These are phyloP conservation scores for Fusarium compactum DNA, from an alignment of 2,329 filamentous ascomycete species.

Conservation along the genomic window DNA sequence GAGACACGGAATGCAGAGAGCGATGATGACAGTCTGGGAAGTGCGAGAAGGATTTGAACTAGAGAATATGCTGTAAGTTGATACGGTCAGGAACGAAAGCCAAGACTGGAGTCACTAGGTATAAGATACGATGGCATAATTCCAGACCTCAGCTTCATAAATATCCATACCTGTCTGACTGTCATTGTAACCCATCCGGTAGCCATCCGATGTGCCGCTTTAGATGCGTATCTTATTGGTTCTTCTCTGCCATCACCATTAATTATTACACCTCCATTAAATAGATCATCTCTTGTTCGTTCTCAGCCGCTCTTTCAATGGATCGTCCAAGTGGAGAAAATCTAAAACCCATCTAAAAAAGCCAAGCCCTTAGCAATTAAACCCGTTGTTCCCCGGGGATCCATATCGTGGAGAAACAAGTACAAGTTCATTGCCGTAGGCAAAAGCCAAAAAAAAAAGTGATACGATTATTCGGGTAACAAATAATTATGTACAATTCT, in stretches of 20 bases:
- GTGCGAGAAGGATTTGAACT: neutral
- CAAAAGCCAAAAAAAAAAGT: neutral
- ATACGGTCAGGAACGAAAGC: constrained; percentile 23
- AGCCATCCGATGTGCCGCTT: neutral
- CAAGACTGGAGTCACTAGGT: neutral
- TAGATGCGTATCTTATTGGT: neutral
- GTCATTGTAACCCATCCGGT: neutral
- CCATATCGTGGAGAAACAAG: constrained; percentile 14
- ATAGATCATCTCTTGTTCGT: neutral
- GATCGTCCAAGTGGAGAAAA: neutral
- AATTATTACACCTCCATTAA: neutral
- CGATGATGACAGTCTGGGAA: neutral
- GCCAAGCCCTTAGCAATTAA: constrained; percentile 24
- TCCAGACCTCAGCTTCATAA: neutral
- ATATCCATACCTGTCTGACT: neutral
- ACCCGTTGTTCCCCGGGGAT: constrained; percentile 27
- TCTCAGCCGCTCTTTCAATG: neutral
- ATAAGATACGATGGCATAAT: neutral
- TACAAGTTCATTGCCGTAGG: neutral
- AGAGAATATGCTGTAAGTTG: neutral
- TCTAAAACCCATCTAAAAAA: constrained; percentile 3
- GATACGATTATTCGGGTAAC: neutral
- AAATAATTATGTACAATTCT: neutral
- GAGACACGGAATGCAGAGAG: neutral
- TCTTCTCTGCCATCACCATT: neutral